These are phyloP conservation scores for Pythium periplocum DNA, from an alignment of 352 stramenopile species.

Conservation along the genomic window DNA sequence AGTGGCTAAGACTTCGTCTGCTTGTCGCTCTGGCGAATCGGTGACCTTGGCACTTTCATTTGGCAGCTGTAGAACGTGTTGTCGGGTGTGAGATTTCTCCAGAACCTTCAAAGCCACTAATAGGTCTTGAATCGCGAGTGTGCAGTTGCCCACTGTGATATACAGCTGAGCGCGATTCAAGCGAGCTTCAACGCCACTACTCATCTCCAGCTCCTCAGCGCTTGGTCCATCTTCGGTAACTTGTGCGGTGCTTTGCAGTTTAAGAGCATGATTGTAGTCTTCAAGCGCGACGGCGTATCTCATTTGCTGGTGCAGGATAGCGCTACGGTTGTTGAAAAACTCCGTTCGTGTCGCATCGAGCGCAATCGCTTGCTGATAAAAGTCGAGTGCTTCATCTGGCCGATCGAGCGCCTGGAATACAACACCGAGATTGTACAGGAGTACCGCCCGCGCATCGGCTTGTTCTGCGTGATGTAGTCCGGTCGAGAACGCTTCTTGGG, in stretches of 20 bases:
- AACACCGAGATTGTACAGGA: slow-evolving; percentile 48
- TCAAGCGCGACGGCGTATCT: slow-evolving; percentile 42
- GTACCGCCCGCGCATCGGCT: slow-evolving; percentile 21
- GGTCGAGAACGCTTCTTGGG: slow-evolving; percentile 31
- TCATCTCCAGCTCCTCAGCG: neutral
- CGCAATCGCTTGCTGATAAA: slow-evolving; percentile 46
- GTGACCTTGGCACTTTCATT: too few relatives aligned
- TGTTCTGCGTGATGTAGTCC: slow-evolving; percentile 26
- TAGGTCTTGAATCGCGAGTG: slow-evolving; percentile 32
- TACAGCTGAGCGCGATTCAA: slow-evolving; percentile 55
- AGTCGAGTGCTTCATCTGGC: slow-evolving; percentile 36
- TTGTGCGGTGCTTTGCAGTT: slow-evolving; percentile 4
- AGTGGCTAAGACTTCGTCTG: slow-evolving; percentile 21
- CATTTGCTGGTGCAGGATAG: slow-evolving; percentile 48
- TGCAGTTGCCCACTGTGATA: slow-evolving; percentile 46
- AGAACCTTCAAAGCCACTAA: slow-evolving; percentile 11
- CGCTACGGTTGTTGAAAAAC: slow-evolving; percentile 57
- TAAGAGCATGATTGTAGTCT: slow-evolving; percentile 46
- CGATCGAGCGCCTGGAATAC: slow-evolving; percentile 32
- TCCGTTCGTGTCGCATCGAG: slow-evolving; percentile 29
- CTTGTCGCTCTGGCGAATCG: slow-evolving; percentile 2
- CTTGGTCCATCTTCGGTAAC: neutral
- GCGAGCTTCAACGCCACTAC: slow-evolving; percentile 25
- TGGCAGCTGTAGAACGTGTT: too few relatives aligned
- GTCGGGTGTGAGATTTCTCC: too few relatives aligned